phyloP scores from a whole-genome alignment of 345 rosid genomes.

The Euphorbia pulcherrima region DNA sequence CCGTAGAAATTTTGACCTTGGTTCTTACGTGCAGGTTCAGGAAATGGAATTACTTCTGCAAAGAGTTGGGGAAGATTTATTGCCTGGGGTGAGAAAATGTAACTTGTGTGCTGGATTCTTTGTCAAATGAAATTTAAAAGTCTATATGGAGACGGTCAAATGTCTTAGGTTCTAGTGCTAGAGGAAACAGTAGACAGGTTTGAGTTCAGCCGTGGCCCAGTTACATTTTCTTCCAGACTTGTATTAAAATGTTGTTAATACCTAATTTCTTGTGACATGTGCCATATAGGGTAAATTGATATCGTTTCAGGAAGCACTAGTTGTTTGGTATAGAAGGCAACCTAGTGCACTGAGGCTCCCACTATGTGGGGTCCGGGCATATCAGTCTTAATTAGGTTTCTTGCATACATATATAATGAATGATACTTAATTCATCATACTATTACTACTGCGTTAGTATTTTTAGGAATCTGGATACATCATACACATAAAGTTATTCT shows the following conservation, averaged over 20 bases:
- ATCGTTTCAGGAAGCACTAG: not conserved
- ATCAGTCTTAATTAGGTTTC: not conserved
- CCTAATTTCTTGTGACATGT: not conserved
- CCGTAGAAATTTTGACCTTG: slow-evolving; percentile 10
- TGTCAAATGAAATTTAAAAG: slow-evolving; percentile 3
- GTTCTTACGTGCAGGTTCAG: slow-evolving; percentile 49
- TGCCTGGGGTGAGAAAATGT: slow-evolving; percentile 64
- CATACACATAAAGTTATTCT: not conserved
- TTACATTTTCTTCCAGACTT: not conserved
- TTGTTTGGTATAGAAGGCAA: too few species aligned
- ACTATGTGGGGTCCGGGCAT: not conserved
- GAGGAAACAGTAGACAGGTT: not conserved
- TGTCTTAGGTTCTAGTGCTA: not conserved
- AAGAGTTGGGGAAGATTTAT: slow-evolving; percentile 60
- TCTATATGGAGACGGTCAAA: not conserved
- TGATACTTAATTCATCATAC: not conserved
- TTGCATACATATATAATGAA: not conserved
- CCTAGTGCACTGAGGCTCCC: too few species aligned
- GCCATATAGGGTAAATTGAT: not conserved
- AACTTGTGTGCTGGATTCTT: not conserved
- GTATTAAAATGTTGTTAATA: not conserved
- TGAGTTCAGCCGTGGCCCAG: not conserved
- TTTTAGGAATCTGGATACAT: not conserved
- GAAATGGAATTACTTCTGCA: slow-evolving; percentile 77
- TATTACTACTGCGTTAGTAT: not conserved